Conservation (phyloP, 352 stramenopile species). For the Phytophthora europaea region DNA sequence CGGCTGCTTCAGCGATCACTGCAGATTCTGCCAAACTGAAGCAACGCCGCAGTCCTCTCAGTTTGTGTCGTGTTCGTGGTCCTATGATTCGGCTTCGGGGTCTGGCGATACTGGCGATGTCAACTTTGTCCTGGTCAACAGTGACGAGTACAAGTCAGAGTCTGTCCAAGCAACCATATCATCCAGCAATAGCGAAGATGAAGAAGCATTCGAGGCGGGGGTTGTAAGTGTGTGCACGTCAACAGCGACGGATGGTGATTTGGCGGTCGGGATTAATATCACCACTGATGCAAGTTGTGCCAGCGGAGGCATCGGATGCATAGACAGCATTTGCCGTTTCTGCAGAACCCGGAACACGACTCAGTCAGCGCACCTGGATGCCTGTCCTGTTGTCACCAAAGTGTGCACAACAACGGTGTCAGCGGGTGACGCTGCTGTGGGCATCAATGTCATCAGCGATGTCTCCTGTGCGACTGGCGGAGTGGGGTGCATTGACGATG, state of each 20-base stretch:
- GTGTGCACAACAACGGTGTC: constrained; percentile 29
- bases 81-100: neutral
- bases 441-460: constrained; percentile 45
- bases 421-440: constrained; percentile 27
- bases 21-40: constrained; percentile 32
- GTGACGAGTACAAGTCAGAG: neutral
- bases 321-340: constrained; percentile 47
- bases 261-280: constrained; percentile 40
- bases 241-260: constrained; percentile 40
- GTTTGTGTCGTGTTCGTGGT: constrained; percentile 28
- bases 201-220: neutral
- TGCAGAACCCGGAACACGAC: constrained; percentile 30
- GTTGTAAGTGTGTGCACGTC: constrained; percentile 20
- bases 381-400: constrained; percentile 16
- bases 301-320: constrained; percentile 38
- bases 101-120: neutral
- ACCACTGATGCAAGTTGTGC: constrained; percentile 29
- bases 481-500: constrained; percentile 44
- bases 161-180: neutral
- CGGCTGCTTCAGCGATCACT: constrained; percentile 45
- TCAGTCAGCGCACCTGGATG: constrained; percentile 21
- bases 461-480: constrained; percentile 38
- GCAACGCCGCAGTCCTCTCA: constrained; percentile 22
- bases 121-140: neutral
- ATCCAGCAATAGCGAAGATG: neutral